Percentiles rank a stretch among this genome's conserved stretches.
These are phyloP conservation scores for Curvularia hawaiiensis DNA, from an alignment of 2,329 filamentous ascomycete species.

Conservation along the genomic window DNA sequence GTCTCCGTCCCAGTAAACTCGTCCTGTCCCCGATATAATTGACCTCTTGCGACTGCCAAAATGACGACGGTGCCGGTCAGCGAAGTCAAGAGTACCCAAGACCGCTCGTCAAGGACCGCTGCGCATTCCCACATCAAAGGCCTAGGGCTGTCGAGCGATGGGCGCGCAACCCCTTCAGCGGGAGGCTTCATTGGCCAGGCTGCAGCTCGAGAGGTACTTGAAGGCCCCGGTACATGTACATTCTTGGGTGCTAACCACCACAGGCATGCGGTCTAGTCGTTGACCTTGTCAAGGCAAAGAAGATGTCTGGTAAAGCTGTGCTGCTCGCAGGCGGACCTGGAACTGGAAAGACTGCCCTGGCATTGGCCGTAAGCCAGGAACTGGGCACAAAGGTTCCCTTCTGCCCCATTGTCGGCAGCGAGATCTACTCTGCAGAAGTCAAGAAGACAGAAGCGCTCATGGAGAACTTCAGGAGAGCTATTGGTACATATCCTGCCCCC, in stretches of 20 bases:
- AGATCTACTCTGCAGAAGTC: conserved; percentile 96
- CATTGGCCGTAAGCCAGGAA: conserved; percentile 94
- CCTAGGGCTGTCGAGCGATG: conserved; percentile 82
- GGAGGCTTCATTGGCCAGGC: conserved; percentile 87
- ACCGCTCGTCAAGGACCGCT: conserved; percentile 79
- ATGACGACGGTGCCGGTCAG: conserved; percentile 58
- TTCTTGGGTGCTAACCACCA: conserved; percentile 15
- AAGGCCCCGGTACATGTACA: neutral
- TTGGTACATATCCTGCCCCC: conserved; percentile 62
- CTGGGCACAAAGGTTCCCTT: conserved; percentile 98
- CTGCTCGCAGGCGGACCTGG: conserved; percentile 89
- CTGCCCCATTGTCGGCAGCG: conserved; percentile 96
- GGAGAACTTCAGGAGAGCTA: conserved; percentile 98
- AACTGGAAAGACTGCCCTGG: conserved; percentile 96
- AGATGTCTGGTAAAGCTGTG: conserved; percentile 95
- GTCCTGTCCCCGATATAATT: conserved; percentile 1
- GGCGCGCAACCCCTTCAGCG: conserved; percentile 74
- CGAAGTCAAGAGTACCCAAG: conserved; percentile 93
- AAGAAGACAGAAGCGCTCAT: conserved; percentile 99
- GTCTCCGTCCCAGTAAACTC: neutral
- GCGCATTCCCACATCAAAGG: conserved; percentile 98
- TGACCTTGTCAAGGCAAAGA: conserved; percentile 93
- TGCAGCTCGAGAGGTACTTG: conserved; percentile 80
- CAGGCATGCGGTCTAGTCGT: conserved; percentile 95
- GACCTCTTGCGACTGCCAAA: conserved; percentile 22